Conservation (phyloP, 129 eudicot species). For the Chrysanthemum seticuspe region DNA sequence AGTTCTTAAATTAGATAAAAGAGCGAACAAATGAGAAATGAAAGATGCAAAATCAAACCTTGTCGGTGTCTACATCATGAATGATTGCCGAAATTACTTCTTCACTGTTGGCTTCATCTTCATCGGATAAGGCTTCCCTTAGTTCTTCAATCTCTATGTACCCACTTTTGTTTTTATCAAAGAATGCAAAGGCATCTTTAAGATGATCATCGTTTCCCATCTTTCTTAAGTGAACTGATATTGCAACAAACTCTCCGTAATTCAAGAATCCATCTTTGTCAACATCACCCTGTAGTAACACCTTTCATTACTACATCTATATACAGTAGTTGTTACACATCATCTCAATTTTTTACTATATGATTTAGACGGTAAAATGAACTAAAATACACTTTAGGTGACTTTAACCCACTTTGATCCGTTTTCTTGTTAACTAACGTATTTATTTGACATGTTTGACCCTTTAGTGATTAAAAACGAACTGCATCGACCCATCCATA, state of each 20-base stretch:
- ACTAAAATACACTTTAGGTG: too few species aligned
- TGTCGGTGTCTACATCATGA: slow-evolving; percentile 93
- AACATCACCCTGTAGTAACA: slow-evolving; percentile 79
- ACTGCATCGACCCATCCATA: too few species aligned
- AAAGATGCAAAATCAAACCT: slow-evolving; percentile 38
- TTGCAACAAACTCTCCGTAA: slow-evolving; percentile 82
- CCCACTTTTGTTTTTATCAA: slow-evolving; percentile 74
- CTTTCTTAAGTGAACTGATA: slow-evolving; percentile 77
- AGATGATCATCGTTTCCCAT: slow-evolving; percentile 94
- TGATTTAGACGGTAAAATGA: not conserved
- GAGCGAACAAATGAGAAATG: not conserved
- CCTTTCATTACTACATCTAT: slow-evolving; percentile 11
- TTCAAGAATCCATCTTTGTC: slow-evolving; percentile 83
- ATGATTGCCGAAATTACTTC: slow-evolving; percentile 89
- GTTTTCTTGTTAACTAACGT: not conserved
- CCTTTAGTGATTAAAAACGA: not conserved
- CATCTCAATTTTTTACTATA: not conserved
- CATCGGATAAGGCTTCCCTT: slow-evolving; percentile 79
- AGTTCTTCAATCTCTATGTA: slow-evolving; percentile 89
- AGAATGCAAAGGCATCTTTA: slow-evolving; percentile 77
- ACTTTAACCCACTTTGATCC: not conserved
- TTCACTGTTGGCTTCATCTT: slow-evolving; percentile 60
- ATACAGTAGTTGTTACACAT: not conserved
- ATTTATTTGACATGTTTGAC: not conserved
- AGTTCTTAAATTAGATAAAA: too few species aligned